These are phyloP conservation scores for Hydnomerulius pinastri DNA, from an alignment of 768 basidiomycete species.

Conservation along the genomic window DNA sequence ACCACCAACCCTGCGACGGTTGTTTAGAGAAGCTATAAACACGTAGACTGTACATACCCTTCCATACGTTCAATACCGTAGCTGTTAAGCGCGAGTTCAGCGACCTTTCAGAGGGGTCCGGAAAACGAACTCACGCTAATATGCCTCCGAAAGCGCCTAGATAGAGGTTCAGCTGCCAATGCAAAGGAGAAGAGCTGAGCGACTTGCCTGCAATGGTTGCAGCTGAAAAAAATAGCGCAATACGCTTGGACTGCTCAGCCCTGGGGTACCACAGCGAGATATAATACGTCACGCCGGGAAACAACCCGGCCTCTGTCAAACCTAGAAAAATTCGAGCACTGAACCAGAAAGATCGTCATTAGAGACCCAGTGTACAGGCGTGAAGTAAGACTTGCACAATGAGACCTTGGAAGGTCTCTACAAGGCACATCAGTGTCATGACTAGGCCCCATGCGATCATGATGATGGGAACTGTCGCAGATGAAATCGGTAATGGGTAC, in stretches of 20 bases:
- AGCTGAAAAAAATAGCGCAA: slow-evolving; percentile 68
- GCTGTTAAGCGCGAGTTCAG: slow-evolving; percentile 18
- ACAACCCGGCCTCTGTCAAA: slow-evolving; percentile 48
- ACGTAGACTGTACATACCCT: slow-evolving; percentile 32
- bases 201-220: slow-evolving; percentile 54
- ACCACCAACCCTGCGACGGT: slow-evolving; percentile 22
- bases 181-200: not conserved
- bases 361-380: not conserved
- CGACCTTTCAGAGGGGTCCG: not conserved
- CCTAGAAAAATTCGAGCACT: slow-evolving; percentile 48
- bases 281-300: slow-evolving; percentile 44
- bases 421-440: slow-evolving; percentile 41
- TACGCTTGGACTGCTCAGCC: slow-evolving; percentile 55
- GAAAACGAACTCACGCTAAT: slow-evolving; percentile 37
- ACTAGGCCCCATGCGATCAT: slow-evolving; percentile 43
- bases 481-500: slow-evolving; percentile 9
- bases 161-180: not conserved
- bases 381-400: slow-evolving; percentile 33
- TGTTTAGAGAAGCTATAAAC: not conserved
- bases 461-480: slow-evolving; percentile 37
- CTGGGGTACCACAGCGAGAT: slow-evolving; percentile 64
- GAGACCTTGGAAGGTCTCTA: slow-evolving; percentile 34
- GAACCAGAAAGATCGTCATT: not conserved
- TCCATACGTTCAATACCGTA: slow-evolving; percentile 36
- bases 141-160: slow-evolving; percentile 49